phyloP scores from a whole-genome alignment of 2,329 filamentous ascomycete species.

The Peltaster fructicola region DNA sequence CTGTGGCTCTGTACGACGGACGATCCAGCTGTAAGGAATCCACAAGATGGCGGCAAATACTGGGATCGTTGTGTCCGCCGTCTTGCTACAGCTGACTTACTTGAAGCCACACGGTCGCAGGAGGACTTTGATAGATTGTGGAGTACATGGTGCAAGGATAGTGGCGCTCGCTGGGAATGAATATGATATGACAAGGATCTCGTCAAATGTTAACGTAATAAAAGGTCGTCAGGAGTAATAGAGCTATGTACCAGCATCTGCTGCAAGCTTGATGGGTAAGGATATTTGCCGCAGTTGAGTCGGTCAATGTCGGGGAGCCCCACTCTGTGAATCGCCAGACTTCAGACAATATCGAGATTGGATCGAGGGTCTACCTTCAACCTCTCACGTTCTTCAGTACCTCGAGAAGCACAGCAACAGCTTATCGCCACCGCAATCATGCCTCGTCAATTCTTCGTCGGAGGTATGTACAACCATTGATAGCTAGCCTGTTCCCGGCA shows the following conservation, averaged over 20 bases:
- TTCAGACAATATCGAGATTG: background rate
- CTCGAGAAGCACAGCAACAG: background rate
- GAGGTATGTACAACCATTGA: too few relatives aligned
- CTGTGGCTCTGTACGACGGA: constrained; percentile 6
- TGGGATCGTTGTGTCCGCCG: constrained; percentile 4
- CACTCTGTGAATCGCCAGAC: too few relatives aligned
- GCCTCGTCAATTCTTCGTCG: constrained; percentile 26
- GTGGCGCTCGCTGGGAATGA: too few relatives aligned
- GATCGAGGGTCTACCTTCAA: background rate
- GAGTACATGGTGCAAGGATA: too few relatives aligned
- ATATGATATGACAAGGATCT: constrained; percentile 2
- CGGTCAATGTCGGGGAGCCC: too few relatives aligned
- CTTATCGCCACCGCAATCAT: constrained; percentile 15
- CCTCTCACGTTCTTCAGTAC: background rate
- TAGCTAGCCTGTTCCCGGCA: background rate
- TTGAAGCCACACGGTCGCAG: background rate
- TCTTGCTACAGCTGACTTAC: background rate
- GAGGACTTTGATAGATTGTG: constrained; percentile 4
- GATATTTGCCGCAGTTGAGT: too few relatives aligned
- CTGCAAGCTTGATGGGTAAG: background rate
- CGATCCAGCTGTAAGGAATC: constrained; percentile 3
- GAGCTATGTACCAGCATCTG: background rate
- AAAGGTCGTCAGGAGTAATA: background rate
- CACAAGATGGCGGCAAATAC: constrained; percentile 2
- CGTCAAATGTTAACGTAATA: background rate